Evolutionary conservation across 1,284 basidiomycete species (phyloP).

Genomic region (Malassezia slooffiae): DNA sequence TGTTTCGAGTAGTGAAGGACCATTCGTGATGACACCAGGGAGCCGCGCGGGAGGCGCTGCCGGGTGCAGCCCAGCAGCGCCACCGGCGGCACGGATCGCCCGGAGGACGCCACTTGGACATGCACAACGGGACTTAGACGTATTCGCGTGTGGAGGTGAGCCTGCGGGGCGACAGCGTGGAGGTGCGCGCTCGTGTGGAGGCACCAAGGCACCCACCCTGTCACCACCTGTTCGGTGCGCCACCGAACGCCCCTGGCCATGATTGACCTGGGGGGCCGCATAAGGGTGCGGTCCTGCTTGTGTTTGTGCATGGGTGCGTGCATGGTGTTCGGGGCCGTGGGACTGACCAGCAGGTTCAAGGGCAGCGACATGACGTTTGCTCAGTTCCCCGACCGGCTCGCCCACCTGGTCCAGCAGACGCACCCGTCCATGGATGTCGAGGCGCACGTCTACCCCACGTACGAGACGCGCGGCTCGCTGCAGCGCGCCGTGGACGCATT

Average conservation of each 20-base stretch:
- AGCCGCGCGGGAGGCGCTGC: no score
- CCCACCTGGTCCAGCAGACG: constrained; percentile 58
- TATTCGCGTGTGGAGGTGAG: no score
- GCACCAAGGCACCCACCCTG: no score
- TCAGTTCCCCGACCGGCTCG: constrained; percentile 63
- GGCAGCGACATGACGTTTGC: constrained; percentile 64
- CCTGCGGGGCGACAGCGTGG: no score
- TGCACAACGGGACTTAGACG: no score
- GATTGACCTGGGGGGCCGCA: not conserved
- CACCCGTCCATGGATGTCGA: constrained; percentile 55
- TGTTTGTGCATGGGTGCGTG: constrained; percentile 14
- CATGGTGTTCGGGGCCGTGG: not conserved
- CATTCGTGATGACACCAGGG: no score
- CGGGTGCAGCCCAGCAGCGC: not conserved
- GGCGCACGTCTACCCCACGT: constrained; percentile 72
- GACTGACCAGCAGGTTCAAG: constrained; percentile 52
- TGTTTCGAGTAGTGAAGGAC: no score
- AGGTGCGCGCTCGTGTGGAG: no score
- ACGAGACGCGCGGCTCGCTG: constrained; percentile 57
- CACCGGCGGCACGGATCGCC: no score
- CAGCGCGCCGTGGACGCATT: constrained; percentile 25
- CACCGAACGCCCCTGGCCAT: no score
- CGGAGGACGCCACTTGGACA: no score
- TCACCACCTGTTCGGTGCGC: no score
- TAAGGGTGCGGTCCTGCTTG: constrained; percentile 1